A percentile compares a stretch with the other conserved stretches of the same genome.
phyloP scores from a whole-genome alignment of 805 yeast species.

The Ogataea populi-albae region DNA sequence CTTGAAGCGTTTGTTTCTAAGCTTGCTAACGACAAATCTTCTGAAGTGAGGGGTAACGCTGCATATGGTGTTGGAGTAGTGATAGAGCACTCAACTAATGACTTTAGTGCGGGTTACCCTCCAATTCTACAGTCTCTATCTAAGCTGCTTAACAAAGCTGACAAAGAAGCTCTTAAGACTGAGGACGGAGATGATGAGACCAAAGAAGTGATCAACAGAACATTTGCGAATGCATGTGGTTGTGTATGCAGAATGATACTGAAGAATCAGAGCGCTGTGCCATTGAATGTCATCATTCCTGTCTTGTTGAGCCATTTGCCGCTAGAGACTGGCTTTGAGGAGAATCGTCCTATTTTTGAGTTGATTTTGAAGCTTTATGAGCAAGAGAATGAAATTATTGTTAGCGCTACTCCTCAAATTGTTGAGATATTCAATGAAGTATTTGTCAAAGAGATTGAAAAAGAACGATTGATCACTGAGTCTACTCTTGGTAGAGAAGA shows the following conservation, averaged over 20 bases:
- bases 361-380: constrained; percentile 71
- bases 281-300: constrained; percentile 74
- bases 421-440: constrained; percentile 67
- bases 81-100: constrained; percentile 48
- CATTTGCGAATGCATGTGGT: constrained; percentile 93
- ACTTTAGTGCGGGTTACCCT: constrained; percentile 62
- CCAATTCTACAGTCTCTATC: constrained; percentile 65
- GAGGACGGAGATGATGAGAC: constrained; percentile 74
- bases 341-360: constrained; percentile 85
- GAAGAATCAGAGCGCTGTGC: constrained; percentile 68
- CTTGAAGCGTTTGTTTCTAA: constrained; percentile 66
- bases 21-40: constrained; percentile 69
- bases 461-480: constrained; percentile 63
- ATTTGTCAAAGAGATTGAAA: constrained; percentile 72
- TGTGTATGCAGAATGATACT: constrained; percentile 92
- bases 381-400: constrained; percentile 52
- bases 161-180: constrained; percentile 58
- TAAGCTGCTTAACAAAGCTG: constrained; percentile 74
- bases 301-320: constrained; percentile 77
- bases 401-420: constrained; percentile 56
- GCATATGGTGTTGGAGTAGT: constrained; percentile 93
- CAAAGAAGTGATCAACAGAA: constrained; percentile 74
- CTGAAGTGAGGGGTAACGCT: constrained; percentile 90
- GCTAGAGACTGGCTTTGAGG: constrained; percentile 83
- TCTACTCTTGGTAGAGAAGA: constrained; percentile 86